These are phyloP conservation scores for Dactylella cylindrospora DNA, from an alignment of 2,329 filamentous ascomycete genomes.

Conservation along the genomic window DNA sequence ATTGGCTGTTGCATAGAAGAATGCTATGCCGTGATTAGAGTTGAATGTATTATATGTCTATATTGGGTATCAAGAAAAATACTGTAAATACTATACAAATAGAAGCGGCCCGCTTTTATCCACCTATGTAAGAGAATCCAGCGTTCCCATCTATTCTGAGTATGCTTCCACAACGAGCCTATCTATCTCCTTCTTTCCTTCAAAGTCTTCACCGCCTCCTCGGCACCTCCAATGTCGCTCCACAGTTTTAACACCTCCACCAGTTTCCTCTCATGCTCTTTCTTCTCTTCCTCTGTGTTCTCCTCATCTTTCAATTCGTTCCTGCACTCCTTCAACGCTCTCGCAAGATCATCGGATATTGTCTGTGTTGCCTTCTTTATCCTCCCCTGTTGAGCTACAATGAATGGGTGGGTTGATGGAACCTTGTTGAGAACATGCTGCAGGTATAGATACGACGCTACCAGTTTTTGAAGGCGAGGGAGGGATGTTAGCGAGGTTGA, in stretches of 20 bases:
- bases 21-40: slow-evolving; percentile 9
- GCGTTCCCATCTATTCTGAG: background rate
- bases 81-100: slow-evolving; percentile 32
- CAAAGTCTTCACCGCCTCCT: slow-evolving; percentile 62
- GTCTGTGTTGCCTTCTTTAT: slow-evolving; percentile 63
- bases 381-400: slow-evolving; percentile 61
- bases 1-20: slow-evolving; percentile 3
- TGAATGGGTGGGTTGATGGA: slow-evolving; percentile 64
- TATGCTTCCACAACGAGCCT: background rate
- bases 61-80: slow-evolving; percentile 42
- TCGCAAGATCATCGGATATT: slow-evolving; percentile 65
- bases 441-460: slow-evolving; percentile 62
- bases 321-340: slow-evolving; percentile 60
- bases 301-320: slow-evolving; percentile 49
- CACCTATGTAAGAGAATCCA: too few species aligned
- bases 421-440: slow-evolving; percentile 57
- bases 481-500: slow-evolving; percentile 48
- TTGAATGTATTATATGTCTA: slow-evolving; percentile 37
- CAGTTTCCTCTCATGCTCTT: slow-evolving; percentile 53
- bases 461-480: slow-evolving; percentile 59
- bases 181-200: slow-evolving; percentile 51
- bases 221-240: slow-evolving; percentile 62
- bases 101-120: slow-evolving; percentile 7
- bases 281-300: slow-evolving; percentile 49
- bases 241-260: slow-evolving; percentile 64